Evolutionary conservation across 441 rosid genomes (phyloP).

Genomic region (Melastoma candidum): DNA sequence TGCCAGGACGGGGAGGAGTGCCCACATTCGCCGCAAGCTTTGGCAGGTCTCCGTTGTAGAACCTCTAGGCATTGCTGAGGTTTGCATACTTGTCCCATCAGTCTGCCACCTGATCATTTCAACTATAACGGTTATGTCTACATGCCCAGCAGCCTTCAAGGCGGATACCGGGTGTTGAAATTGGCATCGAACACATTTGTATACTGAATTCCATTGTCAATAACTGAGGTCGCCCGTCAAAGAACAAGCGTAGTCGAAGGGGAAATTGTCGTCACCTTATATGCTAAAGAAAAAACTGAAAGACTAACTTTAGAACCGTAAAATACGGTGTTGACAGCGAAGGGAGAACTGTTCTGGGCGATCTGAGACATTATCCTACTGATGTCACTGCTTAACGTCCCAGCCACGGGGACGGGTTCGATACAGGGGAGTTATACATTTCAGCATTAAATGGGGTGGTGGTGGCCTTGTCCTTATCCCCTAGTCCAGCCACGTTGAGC

Average conservation of each 20-base stretch:
- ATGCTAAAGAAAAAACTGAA: constrained; percentile 48
- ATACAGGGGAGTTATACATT: constrained; percentile 59
- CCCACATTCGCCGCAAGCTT: constrained; percentile 53
- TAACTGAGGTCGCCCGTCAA: constrained; percentile 45
- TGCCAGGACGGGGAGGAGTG: constrained; percentile 67
- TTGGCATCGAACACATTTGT: constrained; percentile 79
- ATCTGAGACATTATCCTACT: constrained; percentile 50
- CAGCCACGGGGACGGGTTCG: constrained; percentile 66
- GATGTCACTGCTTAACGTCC: constrained; percentile 66
- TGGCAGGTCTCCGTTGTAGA: constrained; percentile 66
- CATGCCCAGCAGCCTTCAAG: constrained; percentile 42
- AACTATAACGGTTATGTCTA: constrained; percentile 51
- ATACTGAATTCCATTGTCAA: constrained; percentile 51
- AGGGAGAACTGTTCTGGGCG: constrained; percentile 58
- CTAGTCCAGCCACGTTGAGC: constrained; percentile 65
- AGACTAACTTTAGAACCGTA: too few relatives aligned
- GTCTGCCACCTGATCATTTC: constrained; percentile 99
- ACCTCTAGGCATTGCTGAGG: constrained; percentile 44
- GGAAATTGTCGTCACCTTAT: constrained; percentile 60
- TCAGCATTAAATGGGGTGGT: constrained; percentile 64
- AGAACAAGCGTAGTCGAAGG: constrained; percentile 68
- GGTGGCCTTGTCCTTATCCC: constrained; percentile 75
- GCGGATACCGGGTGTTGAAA: constrained; percentile 70
- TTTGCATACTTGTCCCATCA: constrained; percentile 70
- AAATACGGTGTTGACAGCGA: constrained; percentile 65